Evolutionary conservation across 352 stramenopile genomes (phyloP), one percentile per base, ranked within the genome.

Genomic region (Phytopythium mirpurense): DNA sequence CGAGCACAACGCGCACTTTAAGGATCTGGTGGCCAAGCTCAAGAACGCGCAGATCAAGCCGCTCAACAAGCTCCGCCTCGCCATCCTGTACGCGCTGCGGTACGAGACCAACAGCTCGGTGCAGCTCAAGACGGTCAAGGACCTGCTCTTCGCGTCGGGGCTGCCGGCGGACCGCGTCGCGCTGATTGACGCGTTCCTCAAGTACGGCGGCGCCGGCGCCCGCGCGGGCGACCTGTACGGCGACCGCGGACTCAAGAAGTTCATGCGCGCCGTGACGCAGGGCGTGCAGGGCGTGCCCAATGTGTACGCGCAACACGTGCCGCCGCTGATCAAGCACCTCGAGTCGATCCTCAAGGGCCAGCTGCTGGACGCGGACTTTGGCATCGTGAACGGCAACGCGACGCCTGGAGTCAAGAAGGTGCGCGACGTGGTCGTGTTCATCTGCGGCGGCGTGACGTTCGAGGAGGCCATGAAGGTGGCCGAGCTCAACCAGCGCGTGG

Each of bases 291-390:
- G 85, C 51, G 95, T 99, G 24, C 83, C 90, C 41, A 99, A 99
- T 70, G 96, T 99, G 8, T 99, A 99, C 70, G 94, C 97, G 26
- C 97, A 99, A 68, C 97, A 99, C 69, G 86, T 98, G 43, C 97
- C 97, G 36, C 75, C 98, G 14, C 72, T 99, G 34, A 91, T 98
- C 60, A 89, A 97, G 38, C 98, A 94, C 26, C 68, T 99, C 31
- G 83, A 93, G 57, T 56, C 70, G 14, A 85, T 93, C 51, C 52
- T 89, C 8, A 93, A 93, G 59, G 80, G 83, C 23, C 78, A 88
- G 48, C 55, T 93, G 47, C 74, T 90, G 43, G 78, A 90, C 51
- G 63, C 68, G 29, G 83, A 91, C 40, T 93, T 89, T 74, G 77
- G 98, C 58, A 96, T 99, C 34, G 98, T 99, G 65, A 97, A 98